Evolutionary conservation across 148 eudicot species (phyloP).

Genomic region (Drosera capensis): DNA sequence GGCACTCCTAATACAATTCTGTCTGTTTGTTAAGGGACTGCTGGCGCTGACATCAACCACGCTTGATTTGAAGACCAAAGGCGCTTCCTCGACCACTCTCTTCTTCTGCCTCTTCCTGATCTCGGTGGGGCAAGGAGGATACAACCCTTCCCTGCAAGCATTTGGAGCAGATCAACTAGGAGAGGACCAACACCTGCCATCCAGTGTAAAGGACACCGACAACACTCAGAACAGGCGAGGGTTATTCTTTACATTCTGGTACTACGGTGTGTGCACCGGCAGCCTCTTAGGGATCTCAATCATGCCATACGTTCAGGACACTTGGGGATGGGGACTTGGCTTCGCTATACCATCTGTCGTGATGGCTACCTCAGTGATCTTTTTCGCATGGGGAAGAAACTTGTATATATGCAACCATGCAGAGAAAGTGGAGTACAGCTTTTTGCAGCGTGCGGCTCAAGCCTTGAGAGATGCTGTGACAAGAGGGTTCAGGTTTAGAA

Average conservation of each 20-base stretch:
- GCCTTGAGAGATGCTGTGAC: neutral
- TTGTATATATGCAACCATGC: slow-evolving; percentile 21
- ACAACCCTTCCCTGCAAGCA: slow-evolving; percentile 81
- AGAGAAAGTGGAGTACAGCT: slow-evolving; percentile 7
- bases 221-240: slow-evolving; percentile 30
- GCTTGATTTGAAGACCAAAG: slow-evolving; percentile 22
- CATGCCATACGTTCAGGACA: slow-evolving; percentile 79
- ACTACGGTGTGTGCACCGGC: slow-evolving; percentile 74
- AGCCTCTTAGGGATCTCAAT: slow-evolving; percentile 63
- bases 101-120: slow-evolving; percentile 61
- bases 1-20: too few relatives aligned
- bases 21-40: slow-evolving; percentile 50
- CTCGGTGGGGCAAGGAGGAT: slow-evolving; percentile 76
- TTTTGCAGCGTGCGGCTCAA: slow-evolving; percentile 2
- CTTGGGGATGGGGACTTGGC: slow-evolving; percentile 73
- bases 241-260: slow-evolving; percentile 84
- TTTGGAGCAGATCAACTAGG: slow-evolving; percentile 81
- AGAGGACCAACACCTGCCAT: slow-evolving; percentile 32
- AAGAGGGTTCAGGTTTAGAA: neutral
- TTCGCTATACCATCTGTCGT: slow-evolving; percentile 61
- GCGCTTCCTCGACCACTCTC: slow-evolving; percentile 27
- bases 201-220: slow-evolving; percentile 17
- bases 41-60: slow-evolving; percentile 63
- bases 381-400: slow-evolving; percentile 39
- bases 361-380: slow-evolving; percentile 35